phyloP scores from a whole-genome alignment of 495 filamentous ascomycete species.

The Talaromyces trachyspermus region DNA sequence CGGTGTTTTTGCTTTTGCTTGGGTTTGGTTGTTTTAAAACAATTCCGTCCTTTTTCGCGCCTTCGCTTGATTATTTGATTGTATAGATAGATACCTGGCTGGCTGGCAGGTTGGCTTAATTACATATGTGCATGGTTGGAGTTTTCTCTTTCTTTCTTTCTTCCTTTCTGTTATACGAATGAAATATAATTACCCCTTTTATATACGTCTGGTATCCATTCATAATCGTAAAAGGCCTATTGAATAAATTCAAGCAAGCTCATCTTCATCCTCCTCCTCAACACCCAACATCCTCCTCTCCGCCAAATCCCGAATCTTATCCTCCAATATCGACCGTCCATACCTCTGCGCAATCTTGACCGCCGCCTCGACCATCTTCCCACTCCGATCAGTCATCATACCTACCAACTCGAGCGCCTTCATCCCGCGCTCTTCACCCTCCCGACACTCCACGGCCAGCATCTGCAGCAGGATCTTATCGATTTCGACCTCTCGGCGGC shows the following conservation, averaged over 20 bases:
- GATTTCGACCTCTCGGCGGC: slow-evolving; percentile 65
- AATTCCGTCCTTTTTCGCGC: no score
- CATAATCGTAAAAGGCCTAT: no score
- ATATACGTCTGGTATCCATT: no score
- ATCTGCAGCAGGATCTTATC: slow-evolving; percentile 87
- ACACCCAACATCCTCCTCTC: slow-evolving; percentile 54
- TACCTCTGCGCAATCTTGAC: slow-evolving; percentile 77
- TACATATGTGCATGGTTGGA: no score
- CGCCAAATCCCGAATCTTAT: slow-evolving; percentile 77
- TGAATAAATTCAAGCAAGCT: slow-evolving; percentile 34
- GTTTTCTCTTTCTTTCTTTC: no score
- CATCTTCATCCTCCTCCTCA: slow-evolving; percentile 49
- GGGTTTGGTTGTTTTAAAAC: slow-evolving; percentile 69
- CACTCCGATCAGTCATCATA: slow-evolving; percentile 69
- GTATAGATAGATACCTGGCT: no score
- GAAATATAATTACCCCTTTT: no score
- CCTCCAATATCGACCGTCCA: slow-evolving; percentile 64
- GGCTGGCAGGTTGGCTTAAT: no score
- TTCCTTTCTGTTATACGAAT: no score
- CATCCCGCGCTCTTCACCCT: slow-evolving; percentile 88
- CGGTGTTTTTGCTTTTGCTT: slow-evolving; percentile 77
- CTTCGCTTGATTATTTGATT: no score
- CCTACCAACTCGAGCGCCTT: slow-evolving; percentile 80
- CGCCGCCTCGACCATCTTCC: slow-evolving; percentile 80
- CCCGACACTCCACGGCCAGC: slow-evolving; percentile 81